Evolutionary conservation across 2,329 filamentous ascomycete genomes (phyloP), one percentile per base, ranked within the genome.

Genomic region (Cyphellophora europaea): DNA sequence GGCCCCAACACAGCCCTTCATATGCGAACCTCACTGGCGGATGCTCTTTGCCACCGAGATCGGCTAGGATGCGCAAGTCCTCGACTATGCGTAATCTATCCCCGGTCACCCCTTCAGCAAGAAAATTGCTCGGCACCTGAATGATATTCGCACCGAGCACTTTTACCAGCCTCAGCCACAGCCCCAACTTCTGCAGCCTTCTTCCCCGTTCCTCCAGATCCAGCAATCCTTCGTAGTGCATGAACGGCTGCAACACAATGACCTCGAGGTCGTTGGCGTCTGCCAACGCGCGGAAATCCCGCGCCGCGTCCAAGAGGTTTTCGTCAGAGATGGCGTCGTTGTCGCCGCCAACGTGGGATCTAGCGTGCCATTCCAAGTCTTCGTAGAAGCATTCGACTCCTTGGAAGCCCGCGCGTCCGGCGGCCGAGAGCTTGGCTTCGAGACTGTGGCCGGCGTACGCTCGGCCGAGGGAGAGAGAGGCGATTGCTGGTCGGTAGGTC

Each of bases 371-470:
- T 38, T 73, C 62, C 2, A 88, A 67, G 53, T 89, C 83, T 51
- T 87, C 81, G 55, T 80, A 77, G 62, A 85, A 86, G 12, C 87
- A 66, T 53, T 88, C 83, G 44, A 89, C 72, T 36, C 80, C 82
- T 40, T 69, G 55, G 52, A 85, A 75, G 11, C 77, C 77, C 45
- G 79, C 67, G 35, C 66, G 62, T 4, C 71, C 63, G 5, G 82
- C 82, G 60, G 77, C 73, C 52, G 77, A 67, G 33, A 89, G 70
- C 52, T 87, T 88, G 51, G 71, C 60, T 2, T 66, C 57, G 13
- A 89, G 66, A 15, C 67, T 64, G 56, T 89, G 83, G 5, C 27
- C 13, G 42, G 79, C 74, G 51, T 79, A 79, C 51, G 74, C 77
- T 27, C 79, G 76, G 27, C 82, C 82, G 2, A 88, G 67, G 32